Evolutionary conservation across 495 filamentous ascomycete genomes (phyloP).

Genomic region (Aspergillus sclerotioniger): DNA sequence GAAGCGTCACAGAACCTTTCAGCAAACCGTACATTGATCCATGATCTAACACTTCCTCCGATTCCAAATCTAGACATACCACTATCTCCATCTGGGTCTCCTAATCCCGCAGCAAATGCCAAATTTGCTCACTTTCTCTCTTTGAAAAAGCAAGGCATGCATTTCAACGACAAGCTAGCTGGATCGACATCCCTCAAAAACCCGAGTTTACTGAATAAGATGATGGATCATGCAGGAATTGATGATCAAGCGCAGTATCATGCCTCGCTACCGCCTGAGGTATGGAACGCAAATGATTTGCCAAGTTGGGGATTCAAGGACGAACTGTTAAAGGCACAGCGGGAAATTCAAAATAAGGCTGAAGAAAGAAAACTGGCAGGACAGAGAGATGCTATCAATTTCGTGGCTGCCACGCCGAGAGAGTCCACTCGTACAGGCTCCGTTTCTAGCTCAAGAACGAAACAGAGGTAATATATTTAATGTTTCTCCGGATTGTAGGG

Average conservation of each 20-base stretch:
- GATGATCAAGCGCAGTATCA: slow-evolving; percentile 66
- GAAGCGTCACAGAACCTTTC: slow-evolving; percentile 68
- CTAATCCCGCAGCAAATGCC: slow-evolving; percentile 57
- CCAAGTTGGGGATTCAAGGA: slow-evolving; percentile 74
- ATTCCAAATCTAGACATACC: slow-evolving; percentile 79
- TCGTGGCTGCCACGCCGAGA: slow-evolving; percentile 55
- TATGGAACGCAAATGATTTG: slow-evolving; percentile 67
- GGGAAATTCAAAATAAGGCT: slow-evolving; percentile 54
- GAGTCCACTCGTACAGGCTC: slow-evolving; percentile 10
- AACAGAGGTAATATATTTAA: not conserved
- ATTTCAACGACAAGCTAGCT: slow-evolving; percentile 86
- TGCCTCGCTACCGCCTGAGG: slow-evolving; percentile 62
- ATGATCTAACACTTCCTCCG: slow-evolving; percentile 81
- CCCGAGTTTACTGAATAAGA: slow-evolving; percentile 73
- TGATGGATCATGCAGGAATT: slow-evolving; percentile 79
- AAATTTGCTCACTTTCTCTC: slow-evolving; percentile 83
- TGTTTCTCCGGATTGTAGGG: not conserved
- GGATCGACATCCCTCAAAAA: slow-evolving; percentile 71
- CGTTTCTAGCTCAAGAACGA: not conserved
- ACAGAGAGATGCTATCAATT: slow-evolving; percentile 70
- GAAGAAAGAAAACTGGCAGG: slow-evolving; percentile 52
- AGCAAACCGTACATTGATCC: slow-evolving; percentile 61
- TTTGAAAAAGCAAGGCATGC: slow-evolving; percentile 79
- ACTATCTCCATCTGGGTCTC: slow-evolving; percentile 76
- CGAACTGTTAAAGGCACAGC: slow-evolving; percentile 64